Base-by-base conservation (phyloP, 2,329 filamentous ascomycete genomes). In the Fusarium sp. region DNA sequence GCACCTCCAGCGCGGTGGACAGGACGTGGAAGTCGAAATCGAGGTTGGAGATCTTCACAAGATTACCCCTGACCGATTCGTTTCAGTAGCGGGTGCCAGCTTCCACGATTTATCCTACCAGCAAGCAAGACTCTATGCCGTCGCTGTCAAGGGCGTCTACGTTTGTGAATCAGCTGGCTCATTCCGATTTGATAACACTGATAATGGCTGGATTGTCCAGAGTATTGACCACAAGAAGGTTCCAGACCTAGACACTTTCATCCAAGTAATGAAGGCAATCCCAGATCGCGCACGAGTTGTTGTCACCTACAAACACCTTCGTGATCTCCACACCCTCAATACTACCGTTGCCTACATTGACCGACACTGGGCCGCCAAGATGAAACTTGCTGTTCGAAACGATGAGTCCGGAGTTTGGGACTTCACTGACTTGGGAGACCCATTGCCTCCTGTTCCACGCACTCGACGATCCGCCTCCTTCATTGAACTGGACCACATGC, bases 41-140 rank as follows among this genome's bases (percentile, higher is more conserved):
- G 85, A 90, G 59, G 95, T 98, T 49, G 95, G 94, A 55, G 94
- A 99, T 81, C 88, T 99, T 70, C 96, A 99, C 85, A 90, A 89
- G 65, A 99, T 99, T 81, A 98, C 96, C 7, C 96, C 97, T 20
- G 95, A 98, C 83, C 93, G 95, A 69, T 99, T 98, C 80, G 93
- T 98, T 61, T 94, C 95, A 9, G 96, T 98, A 48, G 94, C 95
- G 47, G 97, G 96, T 26, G 96, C 92, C 31, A 96, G 95, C 67
- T 98, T 99, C 86, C 97, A 99, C 84, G 91, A 97, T 80, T 87
- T 99, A 24, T 99, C 97, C 2, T 99, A 99, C 82, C 96, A 99
- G 81, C 95, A 98, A 83, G 95, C 96, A n/a, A 92, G 96, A 15
- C 89, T 98, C 9, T 98, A 98, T 81, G 96, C 95, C 39, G 95